Evolutionary conservation across 108 stramenopile genomes (phyloP).

Genomic region (Cyclotella cryptica): DNA sequence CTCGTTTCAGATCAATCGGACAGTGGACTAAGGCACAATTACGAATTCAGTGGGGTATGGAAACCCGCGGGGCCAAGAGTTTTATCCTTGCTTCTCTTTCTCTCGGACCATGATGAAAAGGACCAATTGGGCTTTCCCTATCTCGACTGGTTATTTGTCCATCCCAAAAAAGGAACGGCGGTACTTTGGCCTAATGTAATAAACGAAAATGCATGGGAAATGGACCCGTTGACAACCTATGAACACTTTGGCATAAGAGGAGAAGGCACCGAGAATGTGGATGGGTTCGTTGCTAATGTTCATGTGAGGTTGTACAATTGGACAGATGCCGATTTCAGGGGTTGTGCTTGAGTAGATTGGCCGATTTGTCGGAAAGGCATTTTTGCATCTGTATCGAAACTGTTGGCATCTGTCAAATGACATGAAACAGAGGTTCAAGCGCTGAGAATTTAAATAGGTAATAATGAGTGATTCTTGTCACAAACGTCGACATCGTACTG

Average conservation of each 20-base stretch:
- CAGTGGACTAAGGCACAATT: conserved; percentile 39
- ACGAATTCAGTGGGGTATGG: conserved; percentile 43
- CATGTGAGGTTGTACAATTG: conserved; percentile 45
- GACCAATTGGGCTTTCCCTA: conserved; percentile 59
- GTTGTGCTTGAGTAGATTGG: conserved; percentile 32
- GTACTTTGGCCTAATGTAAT: conserved; percentile 52
- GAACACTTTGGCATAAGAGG: conserved; percentile 31
- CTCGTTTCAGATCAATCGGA: not conserved
- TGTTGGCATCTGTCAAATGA: too few relatives aligned
- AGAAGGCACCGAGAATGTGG: not conserved
- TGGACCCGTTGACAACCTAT: conserved; percentile 36
- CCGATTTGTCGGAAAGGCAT: too few relatives aligned
- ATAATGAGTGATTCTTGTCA: too few relatives aligned
- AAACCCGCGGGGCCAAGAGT: conserved; percentile 57
- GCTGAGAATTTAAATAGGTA: too few relatives aligned
- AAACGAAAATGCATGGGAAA: conserved; percentile 26
- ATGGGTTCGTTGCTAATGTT: conserved; percentile 20
- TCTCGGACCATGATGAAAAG: conserved; percentile 37
- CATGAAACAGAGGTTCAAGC: too few relatives aligned
- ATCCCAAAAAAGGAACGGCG: conserved; percentile 42
- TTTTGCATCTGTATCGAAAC: too few relatives aligned
- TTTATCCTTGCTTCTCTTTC: conserved; percentile 48
- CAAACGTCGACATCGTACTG: too few relatives aligned
- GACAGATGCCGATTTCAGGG: conserved; percentile 34
- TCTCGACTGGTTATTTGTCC: conserved; percentile 53